A percentile compares a stretch with the other conserved stretches of the same genome.
Conservation (phyloP, 768 basidiomycete species). For the Pulveroboletus sp. region DNA sequence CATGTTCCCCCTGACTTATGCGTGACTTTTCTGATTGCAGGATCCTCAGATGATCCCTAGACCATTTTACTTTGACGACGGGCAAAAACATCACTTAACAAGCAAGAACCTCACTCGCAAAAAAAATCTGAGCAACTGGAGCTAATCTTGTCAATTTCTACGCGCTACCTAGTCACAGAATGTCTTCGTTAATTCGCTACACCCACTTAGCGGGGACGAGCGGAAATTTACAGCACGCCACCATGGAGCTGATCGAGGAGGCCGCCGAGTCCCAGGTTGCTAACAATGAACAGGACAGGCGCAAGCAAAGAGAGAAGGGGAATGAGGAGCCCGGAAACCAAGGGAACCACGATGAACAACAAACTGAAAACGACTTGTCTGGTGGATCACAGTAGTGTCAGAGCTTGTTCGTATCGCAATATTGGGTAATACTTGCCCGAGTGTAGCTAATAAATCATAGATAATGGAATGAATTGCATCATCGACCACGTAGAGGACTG, state of each 20-base stretch:
- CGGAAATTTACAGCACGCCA: neutral
- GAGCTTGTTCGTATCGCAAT: neutral
- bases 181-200: too few species aligned
- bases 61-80: too few species aligned
- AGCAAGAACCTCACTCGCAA: too few species aligned
- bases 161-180: too few species aligned
- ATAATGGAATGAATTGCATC: neutral
- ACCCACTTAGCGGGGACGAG: too few species aligned
- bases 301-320: slow-evolving; percentile 2
- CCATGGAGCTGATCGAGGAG: slow-evolving; percentile 1
- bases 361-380: slow-evolving; percentile 5
- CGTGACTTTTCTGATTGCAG: too few species aligned
- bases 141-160: too few species aligned
- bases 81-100: too few species aligned
- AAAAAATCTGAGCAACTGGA: too few species aligned
- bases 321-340: slow-evolving; percentile 4
- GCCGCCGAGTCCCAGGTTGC: neutral
- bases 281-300: slow-evolving; percentile 8
- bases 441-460: neutral
- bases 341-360: neutral
- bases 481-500: slow-evolving; percentile 11
- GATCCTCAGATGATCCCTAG: too few species aligned
- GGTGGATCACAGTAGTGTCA: neutral
- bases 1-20: too few species aligned
- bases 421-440: slow-evolving; percentile 1